These are phyloP conservation scores for Mycena sp. DNA, from an alignment of 1,284 basidiomycete species.

Conservation along the genomic window DNA sequence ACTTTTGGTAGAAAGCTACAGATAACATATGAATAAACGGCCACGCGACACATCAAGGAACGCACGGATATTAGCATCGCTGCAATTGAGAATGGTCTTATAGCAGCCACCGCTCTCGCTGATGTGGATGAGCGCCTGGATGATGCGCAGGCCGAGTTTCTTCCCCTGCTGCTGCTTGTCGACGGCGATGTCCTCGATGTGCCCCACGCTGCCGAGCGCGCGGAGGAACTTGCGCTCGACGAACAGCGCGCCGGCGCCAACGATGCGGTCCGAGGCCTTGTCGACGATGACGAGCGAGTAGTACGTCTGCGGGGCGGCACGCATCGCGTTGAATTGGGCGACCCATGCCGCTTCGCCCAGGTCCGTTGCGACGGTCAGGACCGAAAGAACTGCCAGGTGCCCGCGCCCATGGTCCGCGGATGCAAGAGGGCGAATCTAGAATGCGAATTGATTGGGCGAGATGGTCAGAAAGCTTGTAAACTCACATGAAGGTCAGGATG, in stretches of 20 bases:
- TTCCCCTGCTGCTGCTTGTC: constrained; percentile 89
- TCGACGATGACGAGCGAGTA: constrained; percentile 88
- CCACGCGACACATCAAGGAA: constrained; percentile 33
- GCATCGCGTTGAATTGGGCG: constrained; percentile 72
- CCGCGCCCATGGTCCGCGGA: constrained; percentile 86
- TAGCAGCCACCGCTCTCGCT: constrained; percentile 85
- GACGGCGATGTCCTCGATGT: constrained; percentile 98
- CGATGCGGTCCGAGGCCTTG: constrained; percentile 79
- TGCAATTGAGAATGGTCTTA: constrained; percentile 98
- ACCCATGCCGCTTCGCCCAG: constrained; percentile 77
- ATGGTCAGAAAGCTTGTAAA: constrained; percentile 16
- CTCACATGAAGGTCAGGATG: constrained; percentile 66
- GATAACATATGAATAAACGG: constrained; percentile 23
- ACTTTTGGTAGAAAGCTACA: constrained; percentile 96
- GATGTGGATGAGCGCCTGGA: constrained; percentile 84
- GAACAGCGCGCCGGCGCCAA: constrained; percentile 87
- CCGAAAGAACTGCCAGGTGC: constrained; percentile 85
- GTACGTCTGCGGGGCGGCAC: constrained; percentile 72
- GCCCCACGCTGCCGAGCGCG: constrained; percentile 83
- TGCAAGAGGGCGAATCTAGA: constrained; percentile 88
- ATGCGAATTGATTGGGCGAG: neutral
- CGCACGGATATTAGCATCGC: constrained; percentile 90
- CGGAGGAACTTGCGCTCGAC: constrained; percentile 95
- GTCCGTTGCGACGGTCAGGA: constrained; percentile 84
- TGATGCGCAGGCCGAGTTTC: constrained; percentile 88